A percentile compares a stretch with the other conserved stretches of the same genome.
phyloP scores from a whole-genome alignment of 2,329 filamentous ascomycete genomes.

The Neocatenulostroma microsporum region DNA sequence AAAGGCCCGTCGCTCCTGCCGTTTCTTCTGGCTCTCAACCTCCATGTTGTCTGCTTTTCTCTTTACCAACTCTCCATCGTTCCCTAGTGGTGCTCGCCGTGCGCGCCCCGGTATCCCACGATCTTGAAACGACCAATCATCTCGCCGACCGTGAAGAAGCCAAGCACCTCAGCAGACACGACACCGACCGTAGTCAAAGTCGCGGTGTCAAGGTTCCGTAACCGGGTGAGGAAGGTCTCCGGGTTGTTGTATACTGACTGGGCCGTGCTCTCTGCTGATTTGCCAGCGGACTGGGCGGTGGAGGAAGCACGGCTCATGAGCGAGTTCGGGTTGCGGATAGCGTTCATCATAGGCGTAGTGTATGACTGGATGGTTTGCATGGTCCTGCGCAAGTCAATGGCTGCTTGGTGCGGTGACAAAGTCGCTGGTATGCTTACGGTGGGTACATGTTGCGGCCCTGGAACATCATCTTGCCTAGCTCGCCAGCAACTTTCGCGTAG shows the following conservation, averaged over 20 bases:
- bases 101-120: constrained; percentile 62
- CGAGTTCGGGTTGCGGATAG: constrained; percentile 59
- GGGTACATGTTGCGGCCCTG: constrained; percentile 83
- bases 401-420: not conserved
- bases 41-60: not conserved
- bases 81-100: constrained; percentile 14
- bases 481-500: constrained; percentile 82
- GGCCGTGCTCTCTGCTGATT: constrained; percentile 22
- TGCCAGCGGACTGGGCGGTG: constrained; percentile 35
- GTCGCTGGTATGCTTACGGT: constrained; percentile 59
- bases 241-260: constrained; percentile 51
- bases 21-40: not conserved
- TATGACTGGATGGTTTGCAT: constrained; percentile 77
- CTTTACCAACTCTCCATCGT: not conserved
- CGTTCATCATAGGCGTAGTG: constrained; percentile 67
- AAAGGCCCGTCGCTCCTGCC: not conserved
- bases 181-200: constrained; percentile 69
- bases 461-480: constrained; percentile 83
- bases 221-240: constrained; percentile 45
- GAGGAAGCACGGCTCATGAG: constrained; percentile 36
- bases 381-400: constrained; percentile 48
- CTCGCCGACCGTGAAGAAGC: constrained; percentile 97
- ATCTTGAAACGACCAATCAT: constrained; percentile 95
- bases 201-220: constrained; percentile 62
- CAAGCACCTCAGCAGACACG: constrained; percentile 74